Percentiles rank a stretch among this genome's conserved stretches.
Evolutionary conservation across 495 filamentous ascomycete species (phyloP).

Genomic region (Parachaetomium inaequale): DNA sequence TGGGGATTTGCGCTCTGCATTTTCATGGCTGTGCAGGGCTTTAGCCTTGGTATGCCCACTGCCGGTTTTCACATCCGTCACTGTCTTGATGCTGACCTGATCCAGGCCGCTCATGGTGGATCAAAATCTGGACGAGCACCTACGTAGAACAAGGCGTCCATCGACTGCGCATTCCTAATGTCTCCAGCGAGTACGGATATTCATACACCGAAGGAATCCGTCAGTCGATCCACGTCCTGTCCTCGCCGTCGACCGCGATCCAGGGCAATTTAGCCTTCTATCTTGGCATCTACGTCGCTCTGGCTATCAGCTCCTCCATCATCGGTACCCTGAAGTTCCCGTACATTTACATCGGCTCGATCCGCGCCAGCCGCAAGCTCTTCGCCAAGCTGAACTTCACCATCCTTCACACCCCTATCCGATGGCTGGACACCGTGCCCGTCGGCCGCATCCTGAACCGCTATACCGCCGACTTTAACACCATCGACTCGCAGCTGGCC

Average conservation of each 20-base stretch:
- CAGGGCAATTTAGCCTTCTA: conserved; percentile 53
- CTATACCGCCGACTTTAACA: conserved; percentile 73
- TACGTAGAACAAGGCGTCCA: conserved; percentile 32
- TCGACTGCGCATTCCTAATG: conserved; percentile 18
- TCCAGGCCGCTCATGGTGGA: conserved; percentile 58
- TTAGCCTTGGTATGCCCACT: conserved; percentile 47
- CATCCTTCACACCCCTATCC: conserved; percentile 65
- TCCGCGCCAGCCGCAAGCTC: conserved; percentile 60
- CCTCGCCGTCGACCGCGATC: conserved; percentile 22
- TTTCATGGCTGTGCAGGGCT: conserved; percentile 49
- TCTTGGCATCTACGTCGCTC: conserved; percentile 60
- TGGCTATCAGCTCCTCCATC: conserved; percentile 56
- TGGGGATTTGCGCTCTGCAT: conserved; percentile 56
- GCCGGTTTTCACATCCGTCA: neutral
- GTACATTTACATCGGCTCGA: conserved; percentile 54
- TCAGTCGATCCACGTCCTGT: conserved; percentile 33
- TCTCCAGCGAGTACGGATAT: conserved; percentile 28
- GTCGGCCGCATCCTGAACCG: conserved; percentile 74
- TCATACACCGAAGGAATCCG: conserved; percentile 38
- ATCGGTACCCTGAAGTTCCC: conserved; percentile 56
- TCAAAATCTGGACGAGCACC: conserved; percentile 62
- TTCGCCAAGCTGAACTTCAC: conserved; percentile 62
- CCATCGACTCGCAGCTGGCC: conserved; percentile 62
- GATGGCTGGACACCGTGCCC: conserved; percentile 80
- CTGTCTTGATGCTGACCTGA: conserved; percentile 3